These are phyloP conservation scores for Dunaliella primolecta DNA, from an alignment of 139 green algal species.

Conservation along the genomic window DNA sequence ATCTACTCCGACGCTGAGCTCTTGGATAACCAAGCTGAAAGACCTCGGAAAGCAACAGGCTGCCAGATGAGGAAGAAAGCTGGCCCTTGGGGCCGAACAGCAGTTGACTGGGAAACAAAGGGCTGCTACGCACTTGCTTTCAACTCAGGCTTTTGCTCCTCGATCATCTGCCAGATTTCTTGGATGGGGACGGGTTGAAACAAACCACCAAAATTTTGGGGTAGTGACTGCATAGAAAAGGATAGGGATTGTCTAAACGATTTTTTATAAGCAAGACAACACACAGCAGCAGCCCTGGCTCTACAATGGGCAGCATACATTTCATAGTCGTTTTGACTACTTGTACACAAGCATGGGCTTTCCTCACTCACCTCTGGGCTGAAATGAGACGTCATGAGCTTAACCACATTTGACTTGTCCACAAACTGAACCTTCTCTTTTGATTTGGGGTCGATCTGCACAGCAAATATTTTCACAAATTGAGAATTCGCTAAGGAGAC, in stretches of 20 bases:
- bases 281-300: background rate
- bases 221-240: background rate
- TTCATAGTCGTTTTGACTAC: background rate
- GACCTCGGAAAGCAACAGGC: too few species aligned
- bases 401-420: background rate
- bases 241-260: background rate
- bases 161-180: background rate
- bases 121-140: background rate
- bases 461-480: too few species aligned
- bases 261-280: background rate
- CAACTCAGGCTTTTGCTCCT: background rate
- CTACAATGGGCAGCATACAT: background rate
- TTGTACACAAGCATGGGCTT: background rate
- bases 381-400: background rate
- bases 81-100: too few species aligned
- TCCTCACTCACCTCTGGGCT: background rate
- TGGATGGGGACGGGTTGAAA: background rate
- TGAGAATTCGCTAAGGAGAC: too few species aligned
- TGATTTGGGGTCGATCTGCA: background rate
- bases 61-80: too few species aligned
- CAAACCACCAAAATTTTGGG: background rate
- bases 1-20: too few species aligned
- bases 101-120: too few species aligned
- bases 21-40: too few species aligned
- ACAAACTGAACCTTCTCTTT: background rate